Percentiles rank a stretch among this genome's conserved stretches.
phyloP scores from a whole-genome alignment of 352 stramenopile species.

The Phytophthora multivora region DNA sequence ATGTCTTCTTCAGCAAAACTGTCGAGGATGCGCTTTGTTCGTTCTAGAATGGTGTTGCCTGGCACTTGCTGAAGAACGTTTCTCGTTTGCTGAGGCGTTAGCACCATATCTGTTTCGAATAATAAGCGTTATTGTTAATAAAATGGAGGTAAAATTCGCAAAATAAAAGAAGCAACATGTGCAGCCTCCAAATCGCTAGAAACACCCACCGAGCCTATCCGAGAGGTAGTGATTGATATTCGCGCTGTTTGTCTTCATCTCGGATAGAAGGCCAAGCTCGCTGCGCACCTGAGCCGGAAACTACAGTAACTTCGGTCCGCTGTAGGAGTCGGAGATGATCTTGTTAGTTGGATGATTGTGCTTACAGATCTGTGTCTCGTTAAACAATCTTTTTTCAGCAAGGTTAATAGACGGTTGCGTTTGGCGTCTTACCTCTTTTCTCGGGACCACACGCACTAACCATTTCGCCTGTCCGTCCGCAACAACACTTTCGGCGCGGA shows the following conservation, averaged over 20 bases:
- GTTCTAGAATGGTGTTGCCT: not conserved
- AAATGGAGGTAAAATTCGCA: not conserved
- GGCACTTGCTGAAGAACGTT: conserved; percentile 6
- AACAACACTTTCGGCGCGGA: not conserved
- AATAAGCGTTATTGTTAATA: not conserved
- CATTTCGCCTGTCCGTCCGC: not conserved
- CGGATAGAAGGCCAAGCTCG: not conserved
- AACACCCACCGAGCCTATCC: conserved; percentile 7
- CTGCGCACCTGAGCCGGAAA: not conserved
- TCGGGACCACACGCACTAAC: not conserved
- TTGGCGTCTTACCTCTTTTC: not conserved
- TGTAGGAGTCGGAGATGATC: not conserved
- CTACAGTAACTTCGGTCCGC: not conserved
- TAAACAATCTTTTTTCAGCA: not conserved
- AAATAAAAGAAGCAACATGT: not conserved
- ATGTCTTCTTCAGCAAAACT: conserved; percentile 10
- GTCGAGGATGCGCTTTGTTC: not conserved
- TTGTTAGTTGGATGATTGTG: not conserved
- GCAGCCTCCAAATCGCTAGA: not conserved
- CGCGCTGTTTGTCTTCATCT: conserved; percentile 2
- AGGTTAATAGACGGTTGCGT: not conserved
- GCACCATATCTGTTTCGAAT: conserved; percentile 5
- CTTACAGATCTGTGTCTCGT: not conserved
- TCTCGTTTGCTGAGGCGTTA: conserved; percentile 12
- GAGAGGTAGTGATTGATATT: conserved; percentile 9